A percentile compares a stretch with the other conserved stretches of the same genome.
These are phyloP conservation scores for Tephrocybe sp. DNA, from an alignment of 768 basidiomycete species.

Conservation along the genomic window DNA sequence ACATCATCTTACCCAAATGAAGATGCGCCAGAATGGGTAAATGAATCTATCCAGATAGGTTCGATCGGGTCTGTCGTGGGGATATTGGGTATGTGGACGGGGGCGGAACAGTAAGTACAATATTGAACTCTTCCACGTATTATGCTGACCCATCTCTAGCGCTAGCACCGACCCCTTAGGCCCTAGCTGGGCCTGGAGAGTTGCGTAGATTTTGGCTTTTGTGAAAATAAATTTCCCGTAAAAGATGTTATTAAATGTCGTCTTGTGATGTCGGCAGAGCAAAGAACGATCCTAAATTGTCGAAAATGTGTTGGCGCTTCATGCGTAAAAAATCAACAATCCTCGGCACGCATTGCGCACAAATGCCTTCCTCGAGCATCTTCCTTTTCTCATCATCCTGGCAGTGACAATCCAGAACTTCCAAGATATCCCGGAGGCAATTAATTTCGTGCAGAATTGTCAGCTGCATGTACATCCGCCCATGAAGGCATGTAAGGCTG, in stretches of 20 bases:
- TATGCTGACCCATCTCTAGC: conserved; percentile 3
- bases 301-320: background rate
- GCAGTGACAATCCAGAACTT: background rate
- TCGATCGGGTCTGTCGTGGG: conserved; percentile 53
- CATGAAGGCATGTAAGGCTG: background rate
- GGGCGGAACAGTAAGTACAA: conserved; percentile 42
- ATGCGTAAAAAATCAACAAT: background rate
- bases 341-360: conserved; percentile 1
- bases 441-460: conserved; percentile 1
- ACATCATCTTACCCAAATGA: conserved; percentile 31
- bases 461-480: background rate
- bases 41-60: conserved; percentile 59
- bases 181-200: conserved; percentile 20
- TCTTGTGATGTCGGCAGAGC: background rate
- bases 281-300: background rate
- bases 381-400: background rate
- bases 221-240: background rate
- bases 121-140: background rate
- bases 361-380: conserved; percentile 3
- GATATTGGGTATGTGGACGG: conserved; percentile 56
- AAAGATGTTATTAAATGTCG: background rate
- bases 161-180: conserved; percentile 19
- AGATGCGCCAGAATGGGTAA: conserved; percentile 44
- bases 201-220: background rate
- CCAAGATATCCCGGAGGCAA: conserved; percentile 1